Evolutionary conservation across 768 basidiomycete species (phyloP), one percentile per base, ranked within the genome.

Genomic region (Leccinum fibrillosum): DNA sequence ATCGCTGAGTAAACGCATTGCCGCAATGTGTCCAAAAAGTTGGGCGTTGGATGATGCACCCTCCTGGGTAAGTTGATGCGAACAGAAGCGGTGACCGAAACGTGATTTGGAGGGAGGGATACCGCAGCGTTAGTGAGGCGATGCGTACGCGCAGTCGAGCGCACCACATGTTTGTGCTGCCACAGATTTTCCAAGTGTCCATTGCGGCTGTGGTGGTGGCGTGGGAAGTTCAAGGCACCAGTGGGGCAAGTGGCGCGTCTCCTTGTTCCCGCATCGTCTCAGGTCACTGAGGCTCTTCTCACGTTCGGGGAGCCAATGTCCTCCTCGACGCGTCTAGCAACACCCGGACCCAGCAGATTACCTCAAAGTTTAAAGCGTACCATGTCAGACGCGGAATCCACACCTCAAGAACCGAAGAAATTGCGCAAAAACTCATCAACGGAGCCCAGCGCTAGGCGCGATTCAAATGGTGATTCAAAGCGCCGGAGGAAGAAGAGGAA

Each of bases 401-500:
- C 55, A 3, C 60, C 65, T 19, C 62, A 64, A 28, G 58, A 56
- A 49, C 0, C 63, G 5, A 72, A 74, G 64, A 72, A 61, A 56
- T 23, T 50, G 4, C 70, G 69, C 59, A 63, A 56, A 56, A 57
- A 64, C 59, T 48, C 66, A 2, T 59, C 64, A 8, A 26, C 53
- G 34, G 65, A 64, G 39, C 58, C 69, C 11, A 49, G 28, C 35
- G 19, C 50, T 19, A 61, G 57, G 37, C 67, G 57, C 5, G 69
- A 67, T 45, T 53, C 65, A 21, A 60, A 51, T 53, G 59, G 70
- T 25, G 70, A 72, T 26, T 25, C 55, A 4, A 74, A 60, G 50
- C 71, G 66, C 35, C 60, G 71, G 7, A 73, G 42, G 57, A 73
- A 30, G 59, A 71, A 44, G 59, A 72, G 64, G 50, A 72, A 65